Evolutionary conservation across 169 alveolate genomes (phyloP).

Genomic region (Plasmodium fragile): DNA sequence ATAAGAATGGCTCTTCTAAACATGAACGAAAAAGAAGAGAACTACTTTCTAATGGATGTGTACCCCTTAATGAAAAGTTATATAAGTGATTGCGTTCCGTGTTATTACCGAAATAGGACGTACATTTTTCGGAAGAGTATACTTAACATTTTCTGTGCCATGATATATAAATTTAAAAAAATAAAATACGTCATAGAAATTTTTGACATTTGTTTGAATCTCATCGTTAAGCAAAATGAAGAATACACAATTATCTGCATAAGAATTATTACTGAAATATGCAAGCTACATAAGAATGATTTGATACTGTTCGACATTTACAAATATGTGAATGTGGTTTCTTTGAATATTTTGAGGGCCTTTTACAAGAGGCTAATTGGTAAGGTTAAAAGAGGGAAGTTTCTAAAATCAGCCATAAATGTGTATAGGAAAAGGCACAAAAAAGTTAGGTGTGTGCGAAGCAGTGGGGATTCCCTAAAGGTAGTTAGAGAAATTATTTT

Average conservation of each 20-base stretch:
- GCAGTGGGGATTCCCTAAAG: slow-evolving; percentile 29
- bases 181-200: slow-evolving; percentile 42
- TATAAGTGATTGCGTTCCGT: slow-evolving; percentile 6
- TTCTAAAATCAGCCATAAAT: slow-evolving; percentile 39
- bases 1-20: slow-evolving; percentile 34
- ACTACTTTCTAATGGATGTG: slow-evolving; percentile 43
- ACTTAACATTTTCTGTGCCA: slow-evolving; percentile 32
- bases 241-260: slow-evolving; percentile 37
- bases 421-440: slow-evolving; percentile 23
- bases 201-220: slow-evolving; percentile 59
- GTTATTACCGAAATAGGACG: slow-evolving; percentile 6
- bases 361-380: slow-evolving; percentile 33
- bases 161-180: slow-evolving; percentile 47
- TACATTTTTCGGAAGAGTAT: slow-evolving; percentile 22
- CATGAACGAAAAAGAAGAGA: slow-evolving; percentile 32
- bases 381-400: slow-evolving; percentile 62
- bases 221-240: slow-evolving; percentile 40
- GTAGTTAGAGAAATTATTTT: slow-evolving; percentile 50
- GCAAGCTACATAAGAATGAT: slow-evolving; percentile 34
- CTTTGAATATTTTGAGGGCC: slow-evolving; percentile 1
- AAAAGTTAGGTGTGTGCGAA: background rate
- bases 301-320: slow-evolving; percentile 39
- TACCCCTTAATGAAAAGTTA: slow-evolving; percentile 46
- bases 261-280: slow-evolving; percentile 47
- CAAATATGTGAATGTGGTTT: slow-evolving; percentile 52